These are phyloP conservation scores for Pugionium dolabratum DNA, from an alignment of 345 rosid species.

Conservation along the genomic window DNA sequence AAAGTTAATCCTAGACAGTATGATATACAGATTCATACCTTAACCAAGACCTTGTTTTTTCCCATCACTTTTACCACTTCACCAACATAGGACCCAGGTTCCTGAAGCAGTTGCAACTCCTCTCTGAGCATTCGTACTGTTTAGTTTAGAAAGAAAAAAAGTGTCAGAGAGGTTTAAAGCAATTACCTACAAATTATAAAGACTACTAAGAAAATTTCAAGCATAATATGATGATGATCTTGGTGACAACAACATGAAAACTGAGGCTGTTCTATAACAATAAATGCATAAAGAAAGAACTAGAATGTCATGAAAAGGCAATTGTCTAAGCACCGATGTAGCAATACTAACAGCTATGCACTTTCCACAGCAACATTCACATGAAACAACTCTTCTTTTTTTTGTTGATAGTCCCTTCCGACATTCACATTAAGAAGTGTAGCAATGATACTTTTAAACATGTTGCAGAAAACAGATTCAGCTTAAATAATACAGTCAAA, in stretches of 20 bases:
- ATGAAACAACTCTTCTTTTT: no score
- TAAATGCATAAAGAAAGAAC: background rate
- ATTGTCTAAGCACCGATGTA: no score
- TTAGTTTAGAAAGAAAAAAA: slow-evolving; percentile 13
- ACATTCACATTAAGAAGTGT: no score
- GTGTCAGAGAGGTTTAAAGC: slow-evolving; percentile 19
- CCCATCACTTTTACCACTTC: slow-evolving; percentile 99
- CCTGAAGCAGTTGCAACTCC: slow-evolving; percentile 95
- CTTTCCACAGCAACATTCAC: no score
- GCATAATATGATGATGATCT: background rate
- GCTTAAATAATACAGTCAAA: background rate
- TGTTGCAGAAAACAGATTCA: background rate
- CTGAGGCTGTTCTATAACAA: background rate
- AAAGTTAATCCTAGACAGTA: background rate
- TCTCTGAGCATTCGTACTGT: slow-evolving; percentile 95
- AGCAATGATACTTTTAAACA: background rate
- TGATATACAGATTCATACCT: slow-evolving; percentile 50
- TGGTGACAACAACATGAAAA: background rate
- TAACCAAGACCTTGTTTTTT: slow-evolving; percentile 90
- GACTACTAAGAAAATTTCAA: background rate
- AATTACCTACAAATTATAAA: background rate
- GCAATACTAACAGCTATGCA: no score
- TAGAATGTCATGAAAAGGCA: no score
- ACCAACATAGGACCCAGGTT: slow-evolving; percentile 99
- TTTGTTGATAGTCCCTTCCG: no score